Evolutionary conservation across 108 stramenopile species (phyloP).

Genomic region (Aurantiochytrium sp.): DNA sequence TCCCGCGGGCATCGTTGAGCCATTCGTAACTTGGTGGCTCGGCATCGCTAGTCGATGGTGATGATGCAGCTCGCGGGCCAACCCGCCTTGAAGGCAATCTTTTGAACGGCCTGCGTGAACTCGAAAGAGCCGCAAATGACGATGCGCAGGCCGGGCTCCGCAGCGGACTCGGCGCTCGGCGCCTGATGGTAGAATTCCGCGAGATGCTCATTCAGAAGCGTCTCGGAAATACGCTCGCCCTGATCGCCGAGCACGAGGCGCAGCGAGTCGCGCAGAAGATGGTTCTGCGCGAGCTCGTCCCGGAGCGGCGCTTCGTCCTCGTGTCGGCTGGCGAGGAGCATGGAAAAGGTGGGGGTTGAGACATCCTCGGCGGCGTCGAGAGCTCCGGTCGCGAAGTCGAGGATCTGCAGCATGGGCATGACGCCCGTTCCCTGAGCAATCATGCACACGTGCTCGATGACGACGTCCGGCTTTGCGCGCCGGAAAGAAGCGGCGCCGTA

Average conservation of each 20-base stretch:
- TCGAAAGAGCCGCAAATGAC: neutral
- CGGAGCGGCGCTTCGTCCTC: neutral
- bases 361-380: neutral
- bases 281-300: neutral
- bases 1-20: too few relatives aligned
- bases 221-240: neutral
- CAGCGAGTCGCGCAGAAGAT: neutral
- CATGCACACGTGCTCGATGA: neutral
- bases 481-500: constrained; percentile 9
- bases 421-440: neutral
- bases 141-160: neutral
- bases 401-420: neutral
- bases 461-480: neutral
- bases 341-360: neutral
- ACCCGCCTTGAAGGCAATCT: neutral
- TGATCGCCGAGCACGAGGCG: neutral
- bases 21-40: too few relatives aligned
- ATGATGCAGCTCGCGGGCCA: neutral
- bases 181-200: neutral
- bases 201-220: neutral
- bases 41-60: neutral
- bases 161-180: neutral
- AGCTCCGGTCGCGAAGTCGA: neutral
- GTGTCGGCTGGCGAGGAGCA: neutral
- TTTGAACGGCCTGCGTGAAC: neutral